Evolutionary conservation across 305 asterid species (phyloP).

Genomic region (Fraxinus platypoda): DNA sequence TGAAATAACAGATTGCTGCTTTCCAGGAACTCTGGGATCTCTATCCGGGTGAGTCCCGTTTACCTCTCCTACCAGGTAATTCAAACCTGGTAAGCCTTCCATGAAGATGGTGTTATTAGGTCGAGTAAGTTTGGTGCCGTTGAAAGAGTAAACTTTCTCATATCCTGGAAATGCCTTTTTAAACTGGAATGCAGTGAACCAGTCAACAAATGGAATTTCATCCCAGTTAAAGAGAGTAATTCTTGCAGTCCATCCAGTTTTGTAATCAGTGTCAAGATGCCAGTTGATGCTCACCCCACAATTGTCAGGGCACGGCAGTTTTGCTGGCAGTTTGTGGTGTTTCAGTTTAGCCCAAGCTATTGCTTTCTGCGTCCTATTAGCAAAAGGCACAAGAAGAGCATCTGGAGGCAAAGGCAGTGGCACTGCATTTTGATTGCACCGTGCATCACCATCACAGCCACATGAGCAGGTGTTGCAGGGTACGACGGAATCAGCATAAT

Average conservation of each 20-base stretch:
- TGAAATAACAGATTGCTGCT: slow-evolving; percentile 79
- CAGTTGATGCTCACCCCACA: slow-evolving; percentile 90
- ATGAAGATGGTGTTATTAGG: slow-evolving; percentile 53
- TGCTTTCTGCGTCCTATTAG: slow-evolving; percentile 55
- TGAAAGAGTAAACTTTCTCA: slow-evolving; percentile 73
- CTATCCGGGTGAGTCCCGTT: slow-evolving; percentile 51
- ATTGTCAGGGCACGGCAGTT: slow-evolving; percentile 80
- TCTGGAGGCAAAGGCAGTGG: slow-evolving; percentile 60
- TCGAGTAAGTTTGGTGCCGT: slow-evolving; percentile 47
- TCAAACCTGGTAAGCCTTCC: slow-evolving; percentile 77
- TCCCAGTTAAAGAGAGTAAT: slow-evolving; percentile 88
- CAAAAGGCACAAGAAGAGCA: slow-evolving; percentile 75
- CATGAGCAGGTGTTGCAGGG: slow-evolving; percentile 90
- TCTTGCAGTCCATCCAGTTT: slow-evolving; percentile 80
- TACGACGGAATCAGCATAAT: slow-evolving; percentile 56
- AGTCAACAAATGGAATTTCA: slow-evolving; percentile 43
- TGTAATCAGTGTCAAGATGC: slow-evolving; percentile 81
- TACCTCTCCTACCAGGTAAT: slow-evolving; percentile 62
- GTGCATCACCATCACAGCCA: slow-evolving; percentile 51
- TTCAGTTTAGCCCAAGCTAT: slow-evolving; percentile 56
- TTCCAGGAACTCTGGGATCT: slow-evolving; percentile 76
- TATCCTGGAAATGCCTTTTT: slow-evolving; percentile 53
- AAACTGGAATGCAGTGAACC: slow-evolving; percentile 70
- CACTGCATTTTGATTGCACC: slow-evolving; percentile 38
- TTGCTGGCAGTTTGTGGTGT: slow-evolving; percentile 39